phyloP scores from a whole-genome alignment of 345 rosid genomes.

The Tarenaya hassleriana region DNA sequence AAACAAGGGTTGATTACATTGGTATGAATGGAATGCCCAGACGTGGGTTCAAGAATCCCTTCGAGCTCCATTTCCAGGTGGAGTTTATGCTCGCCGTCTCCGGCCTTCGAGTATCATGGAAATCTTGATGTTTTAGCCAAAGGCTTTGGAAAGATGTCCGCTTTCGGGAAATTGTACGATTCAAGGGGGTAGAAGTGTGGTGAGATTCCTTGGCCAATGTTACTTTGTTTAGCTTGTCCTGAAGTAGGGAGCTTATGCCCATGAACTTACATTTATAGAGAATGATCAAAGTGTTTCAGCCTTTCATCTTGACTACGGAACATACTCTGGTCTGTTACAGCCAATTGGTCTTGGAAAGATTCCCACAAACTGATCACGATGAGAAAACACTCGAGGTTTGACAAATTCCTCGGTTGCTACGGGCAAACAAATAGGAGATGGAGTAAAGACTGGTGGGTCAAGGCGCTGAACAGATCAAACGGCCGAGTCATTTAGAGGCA shows the following conservation, averaged over 20 bases:
- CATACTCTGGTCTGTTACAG: slow-evolving; percentile 35
- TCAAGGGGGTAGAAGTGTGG: not conserved
- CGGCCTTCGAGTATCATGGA: not conserved
- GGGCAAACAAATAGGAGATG: slow-evolving; percentile 89
- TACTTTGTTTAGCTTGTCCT: too few species aligned
- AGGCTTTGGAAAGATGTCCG: not conserved
- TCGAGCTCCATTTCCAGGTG: slow-evolving; percentile 86
- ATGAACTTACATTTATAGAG: too few species aligned
- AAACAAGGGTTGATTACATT: too few species aligned
- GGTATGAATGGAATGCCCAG: slow-evolving; percentile 87
- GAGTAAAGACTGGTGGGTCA: slow-evolving; percentile 95
- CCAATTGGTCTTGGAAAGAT: slow-evolving; percentile 91
- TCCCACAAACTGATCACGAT: slow-evolving; percentile 90
- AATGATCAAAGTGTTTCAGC: too few species aligned
- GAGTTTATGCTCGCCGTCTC: not conserved
- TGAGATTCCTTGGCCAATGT: slow-evolving; percentile 4
- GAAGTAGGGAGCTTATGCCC: too few species aligned
- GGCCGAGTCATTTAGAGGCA: slow-evolving; percentile 98
- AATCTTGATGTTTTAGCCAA: not conserved
- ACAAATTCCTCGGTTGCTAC: slow-evolving; percentile 48
- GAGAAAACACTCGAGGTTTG: slow-evolving; percentile 91
- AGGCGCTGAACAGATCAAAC: slow-evolving; percentile 75
- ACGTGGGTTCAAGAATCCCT: slow-evolving; percentile 88
- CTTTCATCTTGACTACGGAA: not conserved
- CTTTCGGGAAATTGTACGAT: too few species aligned